Evolutionary conservation across 2,329 filamentous ascomycete species (phyloP).

Genomic region (Emmonsia crescens): DNA sequence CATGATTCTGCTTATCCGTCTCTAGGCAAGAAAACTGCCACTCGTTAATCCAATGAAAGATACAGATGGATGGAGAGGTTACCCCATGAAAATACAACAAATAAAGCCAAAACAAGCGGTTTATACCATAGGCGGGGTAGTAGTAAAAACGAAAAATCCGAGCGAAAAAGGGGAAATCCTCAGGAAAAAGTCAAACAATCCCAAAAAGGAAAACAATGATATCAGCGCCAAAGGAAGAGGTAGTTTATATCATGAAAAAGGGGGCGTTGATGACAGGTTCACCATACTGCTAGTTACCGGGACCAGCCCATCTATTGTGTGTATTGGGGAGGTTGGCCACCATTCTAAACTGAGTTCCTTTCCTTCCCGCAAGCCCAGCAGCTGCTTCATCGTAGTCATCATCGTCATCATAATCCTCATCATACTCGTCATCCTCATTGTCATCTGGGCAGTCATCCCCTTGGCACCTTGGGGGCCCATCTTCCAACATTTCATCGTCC

Average conservation of each 20-base stretch:
- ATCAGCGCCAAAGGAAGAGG: background rate
- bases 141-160: background rate
- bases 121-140: background rate
- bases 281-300: background rate
- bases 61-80: background rate
- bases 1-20: background rate
- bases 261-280: background rate
- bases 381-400: background rate
- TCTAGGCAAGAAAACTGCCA: background rate
- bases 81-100: background rate
- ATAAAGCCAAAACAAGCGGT: background rate
- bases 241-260: background rate
- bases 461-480: background rate
- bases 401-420: background rate
- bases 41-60: background rate
- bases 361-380: background rate
- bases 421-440: background rate
- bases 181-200: background rate
- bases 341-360: constrained; percentile 5
- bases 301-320: background rate
- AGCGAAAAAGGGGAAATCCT: no score
- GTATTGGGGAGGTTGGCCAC: background rate
- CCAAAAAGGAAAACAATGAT: background rate
- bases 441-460: constrained; percentile 1
- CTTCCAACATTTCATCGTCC: constrained; percentile 6